These are phyloP conservation scores for Canavalia gladiata DNA, from an alignment of 306 rosid genomes.

Conservation along the genomic window DNA sequence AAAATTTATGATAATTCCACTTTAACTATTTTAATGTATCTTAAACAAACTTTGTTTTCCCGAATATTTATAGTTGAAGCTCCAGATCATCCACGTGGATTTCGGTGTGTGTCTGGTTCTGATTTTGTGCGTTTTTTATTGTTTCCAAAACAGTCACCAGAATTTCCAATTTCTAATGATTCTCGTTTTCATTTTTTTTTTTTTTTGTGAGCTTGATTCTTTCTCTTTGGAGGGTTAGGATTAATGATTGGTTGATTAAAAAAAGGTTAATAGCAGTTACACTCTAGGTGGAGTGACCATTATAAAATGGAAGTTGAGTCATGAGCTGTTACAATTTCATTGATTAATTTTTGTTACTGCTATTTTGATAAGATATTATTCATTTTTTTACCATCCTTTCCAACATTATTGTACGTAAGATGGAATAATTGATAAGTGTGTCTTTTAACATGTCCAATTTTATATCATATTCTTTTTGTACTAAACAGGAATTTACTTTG, in stretches of 20 bases:
- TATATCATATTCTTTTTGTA: not conserved
- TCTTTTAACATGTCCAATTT: not conserved
- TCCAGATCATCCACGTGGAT: slow-evolving; percentile 54
- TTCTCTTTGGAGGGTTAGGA: not conserved
- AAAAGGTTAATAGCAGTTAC: slow-evolving; percentile 18
- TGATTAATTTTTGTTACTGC: not conserved
- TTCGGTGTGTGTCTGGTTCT: slow-evolving; percentile 26
- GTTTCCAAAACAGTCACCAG: not conserved
- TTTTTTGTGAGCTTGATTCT: not conserved
- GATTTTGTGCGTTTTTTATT: slow-evolving; percentile 30
- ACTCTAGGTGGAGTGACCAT: slow-evolving; percentile 18
- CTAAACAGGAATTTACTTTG: not conserved
- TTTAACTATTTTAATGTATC: too few relatives aligned
- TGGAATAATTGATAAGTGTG: not conserved
- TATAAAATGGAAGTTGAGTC: slow-evolving; percentile 1
- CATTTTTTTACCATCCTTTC: not conserved
- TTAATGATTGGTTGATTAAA: slow-evolving; percentile 39
- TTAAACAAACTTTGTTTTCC: too few relatives aligned
- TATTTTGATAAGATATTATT: not conserved
- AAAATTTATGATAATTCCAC: too few relatives aligned
- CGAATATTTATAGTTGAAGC: not conserved
- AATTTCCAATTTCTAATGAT: not conserved
- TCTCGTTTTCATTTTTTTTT: not conserved
- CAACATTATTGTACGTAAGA: not conserved
- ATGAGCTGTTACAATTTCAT: slow-evolving; percentile 3